Evolutionary conservation across 176 grass and related monocot species (phyloP).

Genomic region (Thalia dealbata): DNA sequence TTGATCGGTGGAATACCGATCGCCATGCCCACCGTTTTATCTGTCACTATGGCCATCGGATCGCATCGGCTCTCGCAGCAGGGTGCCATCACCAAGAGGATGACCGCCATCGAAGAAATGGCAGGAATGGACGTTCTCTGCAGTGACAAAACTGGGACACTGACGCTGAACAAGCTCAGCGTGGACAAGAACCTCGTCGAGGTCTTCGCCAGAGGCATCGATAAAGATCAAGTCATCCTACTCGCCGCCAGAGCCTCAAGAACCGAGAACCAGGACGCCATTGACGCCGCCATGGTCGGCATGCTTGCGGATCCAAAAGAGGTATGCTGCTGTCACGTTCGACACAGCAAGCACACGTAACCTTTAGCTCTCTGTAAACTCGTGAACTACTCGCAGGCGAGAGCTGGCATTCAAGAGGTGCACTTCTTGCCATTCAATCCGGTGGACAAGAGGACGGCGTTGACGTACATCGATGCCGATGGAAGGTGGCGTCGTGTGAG

Average conservation of each 20-base stretch:
- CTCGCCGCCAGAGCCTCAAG: constrained; percentile 72
- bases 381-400: constrained; percentile 26
- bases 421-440: constrained; percentile 11
- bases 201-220: constrained; percentile 70
- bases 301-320: constrained; percentile 99
- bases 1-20: constrained; percentile 97
- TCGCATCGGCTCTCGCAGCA: constrained; percentile 95
- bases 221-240: constrained; percentile 79
- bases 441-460: constrained; percentile 12
- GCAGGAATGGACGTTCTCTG: constrained; percentile 96
- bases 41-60: constrained; percentile 93
- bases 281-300: constrained; percentile 96
- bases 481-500: background rate
- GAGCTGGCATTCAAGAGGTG: constrained; percentile 23
- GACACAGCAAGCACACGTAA: background rate
- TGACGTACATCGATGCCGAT: constrained; percentile 5
- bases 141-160: constrained; percentile 90
- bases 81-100: constrained; percentile 96
- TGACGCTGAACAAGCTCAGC: constrained; percentile 92
- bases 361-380: background rate
- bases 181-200: constrained; percentile 85
- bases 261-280: constrained; percentile 91
- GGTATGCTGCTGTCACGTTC: constrained; percentile 3
- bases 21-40: constrained; percentile 91
- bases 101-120: constrained; percentile 98